Conservation (phyloP, 2,329 filamentous ascomycete species). For the Aureobasidium sp. region DNA sequence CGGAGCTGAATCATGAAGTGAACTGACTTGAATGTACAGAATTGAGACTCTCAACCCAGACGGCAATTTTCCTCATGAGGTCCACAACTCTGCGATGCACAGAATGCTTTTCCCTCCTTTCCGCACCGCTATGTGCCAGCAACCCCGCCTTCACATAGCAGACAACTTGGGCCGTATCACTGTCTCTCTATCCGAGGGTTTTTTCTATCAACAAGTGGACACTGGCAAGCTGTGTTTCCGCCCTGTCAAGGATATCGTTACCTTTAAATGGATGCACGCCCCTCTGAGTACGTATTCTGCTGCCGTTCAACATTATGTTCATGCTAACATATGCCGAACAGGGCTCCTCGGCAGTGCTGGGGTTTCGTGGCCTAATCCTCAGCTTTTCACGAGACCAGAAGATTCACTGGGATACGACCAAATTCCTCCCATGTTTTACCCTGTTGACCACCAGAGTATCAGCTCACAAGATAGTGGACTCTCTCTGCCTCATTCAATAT, state of each 20-base stretch:
- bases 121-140: slow-evolving; percentile 59
- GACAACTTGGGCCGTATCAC: slow-evolving; percentile 71
- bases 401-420: not conserved
- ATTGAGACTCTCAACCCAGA: not conserved
- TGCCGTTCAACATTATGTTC: not conserved
- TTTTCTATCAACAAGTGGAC: slow-evolving; percentile 30
- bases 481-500: not conserved
- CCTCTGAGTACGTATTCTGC: slow-evolving; percentile 54
- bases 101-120: slow-evolving; percentile 63
- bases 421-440: slow-evolving; percentile 5
- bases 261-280: slow-evolving; percentile 80
- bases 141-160: slow-evolving; percentile 63
- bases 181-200: slow-evolving; percentile 67
- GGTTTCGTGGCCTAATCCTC: slow-evolving; percentile 73
- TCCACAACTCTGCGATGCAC: not conserved
- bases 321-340: slow-evolving; percentile 29
- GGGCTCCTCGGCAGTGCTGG: slow-evolving; percentile 65
- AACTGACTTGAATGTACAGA: not conserved
- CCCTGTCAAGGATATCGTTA: slow-evolving; percentile 63
- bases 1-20: not conserved
- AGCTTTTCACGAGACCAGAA: slow-evolving; percentile 54
- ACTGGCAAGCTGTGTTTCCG: slow-evolving; percentile 43
- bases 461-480: not conserved
- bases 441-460: slow-evolving; percentile 21
- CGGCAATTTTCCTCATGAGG: not conserved